A percentile compares a stretch with the other conserved stretches of the same genome.
These are phyloP conservation scores for Pochonia chlamydosporia DNA, from an alignment of 2,329 filamentous ascomycete genomes.

Conservation along the genomic window DNA sequence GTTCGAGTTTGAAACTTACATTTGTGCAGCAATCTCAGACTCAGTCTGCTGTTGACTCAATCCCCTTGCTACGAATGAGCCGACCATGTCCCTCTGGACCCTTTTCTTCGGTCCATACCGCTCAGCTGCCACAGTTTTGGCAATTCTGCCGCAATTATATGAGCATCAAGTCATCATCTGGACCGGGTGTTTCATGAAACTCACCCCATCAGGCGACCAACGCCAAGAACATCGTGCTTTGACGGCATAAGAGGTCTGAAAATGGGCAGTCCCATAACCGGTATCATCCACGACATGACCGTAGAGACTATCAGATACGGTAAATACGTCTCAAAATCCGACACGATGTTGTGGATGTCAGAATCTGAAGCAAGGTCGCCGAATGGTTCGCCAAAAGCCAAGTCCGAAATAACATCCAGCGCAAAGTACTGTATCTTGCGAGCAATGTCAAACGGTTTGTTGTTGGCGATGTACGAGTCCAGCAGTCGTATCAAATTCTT, in stretches of 20 bases:
- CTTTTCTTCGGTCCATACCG: slow-evolving; percentile 38
- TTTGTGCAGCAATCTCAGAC: slow-evolving; percentile 37
- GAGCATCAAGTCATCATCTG: background rate
- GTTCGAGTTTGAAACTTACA: slow-evolving; percentile 14
- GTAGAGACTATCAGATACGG: slow-evolving; percentile 15
- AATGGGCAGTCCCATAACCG: slow-evolving; percentile 31
- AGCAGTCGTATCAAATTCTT: slow-evolving; percentile 10
- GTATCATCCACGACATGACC: slow-evolving; percentile 15
- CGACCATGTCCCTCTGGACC: slow-evolving; percentile 45
- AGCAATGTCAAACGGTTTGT: slow-evolving; percentile 18
- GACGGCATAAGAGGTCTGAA: slow-evolving; percentile 35
- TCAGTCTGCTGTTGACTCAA: slow-evolving; percentile 32
- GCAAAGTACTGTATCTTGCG: slow-evolving; percentile 48
- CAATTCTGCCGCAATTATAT: slow-evolving; percentile 24
- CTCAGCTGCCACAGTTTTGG: slow-evolving; percentile 38
- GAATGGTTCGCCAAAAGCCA: slow-evolving; percentile 46
- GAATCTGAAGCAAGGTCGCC: slow-evolving; percentile 41
- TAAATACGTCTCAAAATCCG: slow-evolving; percentile 27
- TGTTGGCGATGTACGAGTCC: slow-evolving; percentile 9
- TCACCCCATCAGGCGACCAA: slow-evolving; percentile 41
- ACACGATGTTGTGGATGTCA: slow-evolving; percentile 43
- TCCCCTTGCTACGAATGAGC: slow-evolving; percentile 34
- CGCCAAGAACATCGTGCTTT: slow-evolving; percentile 29
- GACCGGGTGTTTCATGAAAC: slow-evolving; percentile 10
- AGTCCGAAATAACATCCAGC: slow-evolving; percentile 48